These are phyloP conservation scores for Fusarium proliferatum DNA, from an alignment of 2,329 filamentous ascomycete genomes.

Conservation along the genomic window DNA sequence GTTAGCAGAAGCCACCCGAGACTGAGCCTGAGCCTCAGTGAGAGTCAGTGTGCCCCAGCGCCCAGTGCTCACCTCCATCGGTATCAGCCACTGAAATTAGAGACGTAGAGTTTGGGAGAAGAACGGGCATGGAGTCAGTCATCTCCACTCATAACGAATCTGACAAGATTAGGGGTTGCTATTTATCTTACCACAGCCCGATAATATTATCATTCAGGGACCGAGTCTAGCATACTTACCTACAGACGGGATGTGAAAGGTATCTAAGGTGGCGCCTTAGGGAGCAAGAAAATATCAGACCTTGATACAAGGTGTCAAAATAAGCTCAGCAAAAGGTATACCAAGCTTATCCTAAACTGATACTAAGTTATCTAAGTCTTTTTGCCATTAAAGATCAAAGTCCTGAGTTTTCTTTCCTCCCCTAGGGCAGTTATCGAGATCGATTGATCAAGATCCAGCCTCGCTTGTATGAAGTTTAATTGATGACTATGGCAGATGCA, in stretches of 20 bases:
- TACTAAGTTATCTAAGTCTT: no score
- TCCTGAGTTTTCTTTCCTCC: no score
- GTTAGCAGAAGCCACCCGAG: slow-evolving; percentile 1
- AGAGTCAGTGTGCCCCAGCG: slow-evolving; percentile 8
- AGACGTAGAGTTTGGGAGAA: slow-evolving; percentile 7
- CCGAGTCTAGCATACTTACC: neutral
- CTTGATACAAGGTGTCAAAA: no score
- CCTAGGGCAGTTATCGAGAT: neutral
- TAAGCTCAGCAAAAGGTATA: no score
- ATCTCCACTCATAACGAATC: neutral
- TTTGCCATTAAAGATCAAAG: no score
- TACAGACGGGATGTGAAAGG: neutral
- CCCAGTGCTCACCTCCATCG: neutral
- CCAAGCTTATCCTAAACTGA: no score
- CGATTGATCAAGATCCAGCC: neutral
- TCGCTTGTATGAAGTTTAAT: neutral
- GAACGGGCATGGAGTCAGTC: neutral
- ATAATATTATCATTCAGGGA: neutral
- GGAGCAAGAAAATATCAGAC: no score
- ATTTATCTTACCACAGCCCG: neutral
- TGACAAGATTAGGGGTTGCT: neutral
- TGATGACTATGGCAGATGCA: neutral
- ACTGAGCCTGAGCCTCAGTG: slow-evolving; percentile 9
- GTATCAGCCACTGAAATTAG: slow-evolving; percentile 8
- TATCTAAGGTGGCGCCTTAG: neutral